These are phyloP conservation scores for Rhizophora apiculata DNA, from an alignment of 345 rosid species.

Conservation along the genomic window DNA sequence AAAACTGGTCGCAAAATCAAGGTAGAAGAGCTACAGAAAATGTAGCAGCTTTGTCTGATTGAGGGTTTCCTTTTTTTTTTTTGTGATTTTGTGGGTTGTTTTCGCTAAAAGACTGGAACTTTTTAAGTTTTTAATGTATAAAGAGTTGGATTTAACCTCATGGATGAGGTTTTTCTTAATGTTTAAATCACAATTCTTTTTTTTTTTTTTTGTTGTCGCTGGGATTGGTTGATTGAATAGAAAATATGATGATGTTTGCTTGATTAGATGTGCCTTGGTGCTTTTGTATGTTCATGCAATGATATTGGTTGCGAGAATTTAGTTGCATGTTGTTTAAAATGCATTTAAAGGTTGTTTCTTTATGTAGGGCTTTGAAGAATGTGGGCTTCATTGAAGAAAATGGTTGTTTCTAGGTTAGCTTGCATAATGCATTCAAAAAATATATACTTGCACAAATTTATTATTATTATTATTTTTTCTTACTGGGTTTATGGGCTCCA, in stretches of 20 bases:
- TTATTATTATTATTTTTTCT: too few relatives aligned
- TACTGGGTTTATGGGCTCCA: too few relatives aligned
- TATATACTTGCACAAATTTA: not conserved
- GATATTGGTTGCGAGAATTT: not conserved
- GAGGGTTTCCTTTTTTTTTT: not conserved
- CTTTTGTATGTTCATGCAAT: not conserved
- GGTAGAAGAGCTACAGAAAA: conserved; percentile 25
- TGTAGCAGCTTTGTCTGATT: not conserved
- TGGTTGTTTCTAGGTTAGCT: not conserved
- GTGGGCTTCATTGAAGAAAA: not conserved
- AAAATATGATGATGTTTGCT: not conserved
- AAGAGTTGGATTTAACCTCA: too few relatives aligned
- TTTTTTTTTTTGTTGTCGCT: not conserved
- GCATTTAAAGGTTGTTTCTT: not conserved
- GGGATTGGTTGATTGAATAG: not conserved
- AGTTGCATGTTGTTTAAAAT: not conserved
- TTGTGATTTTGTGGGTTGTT: not conserved
- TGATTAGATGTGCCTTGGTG: not conserved
- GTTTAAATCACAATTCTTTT: not conserved
- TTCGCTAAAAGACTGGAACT: too few relatives aligned
- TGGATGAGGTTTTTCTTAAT: not conserved
- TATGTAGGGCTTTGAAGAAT: not conserved
- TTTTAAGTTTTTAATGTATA: too few relatives aligned
- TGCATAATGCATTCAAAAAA: not conserved
- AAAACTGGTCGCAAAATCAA: conserved; percentile 47